Conservation (phyloP, 2,329 filamentous ascomycete genomes). For the Diaporthe humulicola region DNA sequence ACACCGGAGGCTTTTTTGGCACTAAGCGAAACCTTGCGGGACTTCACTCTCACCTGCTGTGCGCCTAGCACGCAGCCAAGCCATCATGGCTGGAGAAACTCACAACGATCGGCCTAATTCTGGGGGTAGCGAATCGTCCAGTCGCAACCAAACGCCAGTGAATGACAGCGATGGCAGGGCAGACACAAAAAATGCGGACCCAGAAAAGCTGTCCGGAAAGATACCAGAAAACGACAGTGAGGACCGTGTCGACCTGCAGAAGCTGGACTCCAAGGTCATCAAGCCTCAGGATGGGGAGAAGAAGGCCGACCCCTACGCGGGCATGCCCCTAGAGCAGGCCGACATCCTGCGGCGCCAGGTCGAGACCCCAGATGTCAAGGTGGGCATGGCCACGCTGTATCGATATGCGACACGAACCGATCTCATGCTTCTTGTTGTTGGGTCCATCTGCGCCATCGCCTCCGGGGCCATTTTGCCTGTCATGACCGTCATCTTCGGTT, state of each 20-base stretch:
- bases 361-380: constrained; percentile 71
- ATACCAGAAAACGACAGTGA: constrained; percentile 17
- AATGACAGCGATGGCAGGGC: constrained; percentile 16
- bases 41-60: constrained; percentile 9
- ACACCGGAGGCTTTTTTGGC: not conserved
- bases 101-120: constrained; percentile 7
- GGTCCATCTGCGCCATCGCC: constrained; percentile 74
- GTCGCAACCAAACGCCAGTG: not conserved
- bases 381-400: constrained; percentile 75
- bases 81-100: constrained; percentile 34
- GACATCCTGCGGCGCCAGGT: constrained; percentile 78
- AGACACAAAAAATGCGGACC: not conserved
- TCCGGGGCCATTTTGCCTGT: constrained; percentile 82
- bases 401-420: constrained; percentile 79
- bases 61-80: constrained; percentile 11
- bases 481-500: constrained; percentile 87
- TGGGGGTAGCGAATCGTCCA: not conserved
- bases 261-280: constrained; percentile 59
- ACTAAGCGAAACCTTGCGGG: not conserved
- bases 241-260: constrained; percentile 47
- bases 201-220: not conserved
- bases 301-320: constrained; percentile 68
- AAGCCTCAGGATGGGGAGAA: constrained; percentile 55
- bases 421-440: constrained; percentile 72
- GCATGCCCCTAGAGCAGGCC: constrained; percentile 76